A percentile compares a stretch with the other conserved stretches of the same genome.
phyloP scores from a whole-genome alignment of 495 filamentous ascomycete genomes.

The Penicillium longicatenatum region DNA sequence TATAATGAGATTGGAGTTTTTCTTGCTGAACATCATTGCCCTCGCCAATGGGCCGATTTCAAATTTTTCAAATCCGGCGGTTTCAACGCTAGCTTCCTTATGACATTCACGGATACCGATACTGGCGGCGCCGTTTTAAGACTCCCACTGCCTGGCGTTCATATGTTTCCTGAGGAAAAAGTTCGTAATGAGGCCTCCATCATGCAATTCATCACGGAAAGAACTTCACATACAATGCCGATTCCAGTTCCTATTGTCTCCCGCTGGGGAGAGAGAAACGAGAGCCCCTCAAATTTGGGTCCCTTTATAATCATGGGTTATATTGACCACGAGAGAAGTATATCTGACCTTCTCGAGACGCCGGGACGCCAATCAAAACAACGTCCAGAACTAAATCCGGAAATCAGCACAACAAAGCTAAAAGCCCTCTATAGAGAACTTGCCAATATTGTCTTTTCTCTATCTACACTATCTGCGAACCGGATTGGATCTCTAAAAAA shows the following conservation, averaged over 20 bases:
- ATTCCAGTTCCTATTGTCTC: conserved; percentile 40
- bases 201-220: conserved; percentile 33
- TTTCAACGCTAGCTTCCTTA: conserved; percentile 28
- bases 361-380: conserved; percentile 3
- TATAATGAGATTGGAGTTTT: conserved; percentile 29
- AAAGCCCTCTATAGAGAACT: conserved; percentile 11
- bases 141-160: conserved; percentile 23
- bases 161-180: conserved; percentile 38
- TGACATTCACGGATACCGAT: conserved; percentile 22
- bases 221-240: conserved; percentile 25
- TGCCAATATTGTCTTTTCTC: conserved; percentile 6
- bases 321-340: conserved; percentile 32
- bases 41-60: conserved; percentile 22
- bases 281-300: conserved; percentile 34
- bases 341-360: conserved; percentile 11
- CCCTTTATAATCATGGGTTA: conserved; percentile 55
- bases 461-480: conserved; percentile 6
- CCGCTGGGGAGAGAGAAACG: conserved; percentile 33
- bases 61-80: conserved; percentile 20
- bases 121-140: conserved; percentile 21
- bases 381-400: conserved; percentile 6
- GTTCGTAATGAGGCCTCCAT: conserved; percentile 41
- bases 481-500: conserved; percentile 11
- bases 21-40: conserved; percentile 17
- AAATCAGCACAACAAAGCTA: conserved; percentile 5